Conservation (phyloP, 352 stramenopile species). For the Phytopythium litorale region DNA sequence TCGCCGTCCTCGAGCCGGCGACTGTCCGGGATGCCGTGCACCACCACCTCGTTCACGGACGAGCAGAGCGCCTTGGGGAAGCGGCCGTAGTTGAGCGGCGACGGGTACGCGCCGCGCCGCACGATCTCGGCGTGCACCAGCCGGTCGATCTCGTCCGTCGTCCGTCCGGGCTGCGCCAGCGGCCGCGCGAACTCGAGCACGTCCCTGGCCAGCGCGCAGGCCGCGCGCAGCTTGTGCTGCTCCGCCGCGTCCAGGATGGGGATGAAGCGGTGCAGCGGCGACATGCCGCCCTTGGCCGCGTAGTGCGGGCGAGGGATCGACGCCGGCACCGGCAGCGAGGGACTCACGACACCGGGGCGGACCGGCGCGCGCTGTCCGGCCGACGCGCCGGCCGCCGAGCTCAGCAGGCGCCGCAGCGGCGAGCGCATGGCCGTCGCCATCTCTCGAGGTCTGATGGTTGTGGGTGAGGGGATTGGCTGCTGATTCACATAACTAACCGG, state of each 20-base stretch:
- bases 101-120: conserved; percentile 79
- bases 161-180: conserved; percentile 78
- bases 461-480: too few species aligned
- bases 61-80: conserved; percentile 96
- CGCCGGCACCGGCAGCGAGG: conserved; percentile 39
- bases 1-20: conserved; percentile 89
- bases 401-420: conserved; percentile 26
- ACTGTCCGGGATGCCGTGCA: conserved; percentile 96
- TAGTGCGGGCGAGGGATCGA: conserved; percentile 64
- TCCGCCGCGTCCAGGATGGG: conserved; percentile 67
- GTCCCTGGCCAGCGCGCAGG: conserved; percentile 71
- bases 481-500: too few species aligned
- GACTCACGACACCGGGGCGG: conserved; percentile 42
- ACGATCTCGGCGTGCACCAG: conserved; percentile 91
- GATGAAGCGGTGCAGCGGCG: conserved; percentile 64
- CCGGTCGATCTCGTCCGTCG: conserved; percentile 94
- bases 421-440: conserved; percentile 3
- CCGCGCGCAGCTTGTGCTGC: conserved; percentile 59
- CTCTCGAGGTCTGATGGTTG: background rate
- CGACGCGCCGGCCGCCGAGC: conserved; percentile 13
- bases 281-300: conserved; percentile 57
- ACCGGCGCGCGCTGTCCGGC: conserved; percentile 30
- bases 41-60: conserved; percentile 96
- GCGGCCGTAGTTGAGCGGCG: conserved; percentile 91
- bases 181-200: conserved; percentile 73